Evolutionary conservation across 805 yeast genomes (phyloP).

Genomic region (Wickerhamiella lipophila): DNA sequence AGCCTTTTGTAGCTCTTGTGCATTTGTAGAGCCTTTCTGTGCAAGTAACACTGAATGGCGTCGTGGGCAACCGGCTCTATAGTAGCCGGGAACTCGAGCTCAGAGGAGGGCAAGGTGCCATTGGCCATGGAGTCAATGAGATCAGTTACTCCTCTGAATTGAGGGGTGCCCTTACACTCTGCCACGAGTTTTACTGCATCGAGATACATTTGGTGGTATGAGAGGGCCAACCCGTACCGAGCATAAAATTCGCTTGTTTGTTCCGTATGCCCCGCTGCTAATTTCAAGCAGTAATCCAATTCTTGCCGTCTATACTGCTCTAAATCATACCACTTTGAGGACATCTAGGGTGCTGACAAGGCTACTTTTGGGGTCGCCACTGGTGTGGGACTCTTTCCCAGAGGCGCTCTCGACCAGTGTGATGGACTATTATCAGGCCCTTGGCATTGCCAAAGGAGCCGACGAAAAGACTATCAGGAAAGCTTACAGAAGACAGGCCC

Average conservation of each 20-base stretch:
- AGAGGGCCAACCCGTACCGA: slow-evolving; percentile 4
- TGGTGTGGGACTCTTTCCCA: background rate
- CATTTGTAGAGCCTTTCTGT: background rate
- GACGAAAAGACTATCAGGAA: slow-evolving; percentile 70
- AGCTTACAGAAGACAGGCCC: slow-evolving; percentile 79
- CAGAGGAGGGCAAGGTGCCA: background rate
- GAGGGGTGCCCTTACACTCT: background rate
- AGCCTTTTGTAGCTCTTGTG: background rate
- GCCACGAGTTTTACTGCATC: slow-evolving; percentile 5
- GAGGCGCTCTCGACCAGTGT: background rate
- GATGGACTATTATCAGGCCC: slow-evolving; percentile 44
- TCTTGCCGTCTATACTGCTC: slow-evolving; percentile 3
- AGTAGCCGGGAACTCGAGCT: background rate
- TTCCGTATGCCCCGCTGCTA: background rate
- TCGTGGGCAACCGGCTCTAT: background rate
- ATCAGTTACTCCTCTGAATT: background rate
- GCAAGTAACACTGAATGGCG: background rate
- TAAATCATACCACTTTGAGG: background rate
- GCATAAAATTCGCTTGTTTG: slow-evolving; percentile 1
- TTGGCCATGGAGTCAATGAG: background rate
- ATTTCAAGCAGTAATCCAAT: slow-evolving; percentile 3
- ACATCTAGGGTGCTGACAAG: slow-evolving; percentile 3
- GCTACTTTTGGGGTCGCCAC: too few species aligned
- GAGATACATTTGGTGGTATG: slow-evolving; percentile 1
- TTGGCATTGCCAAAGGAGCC: slow-evolving; percentile 76